Conservation (phyloP, 2,329 filamentous ascomycete species). For the Hawksworthiomyces lignivorus region DNA sequence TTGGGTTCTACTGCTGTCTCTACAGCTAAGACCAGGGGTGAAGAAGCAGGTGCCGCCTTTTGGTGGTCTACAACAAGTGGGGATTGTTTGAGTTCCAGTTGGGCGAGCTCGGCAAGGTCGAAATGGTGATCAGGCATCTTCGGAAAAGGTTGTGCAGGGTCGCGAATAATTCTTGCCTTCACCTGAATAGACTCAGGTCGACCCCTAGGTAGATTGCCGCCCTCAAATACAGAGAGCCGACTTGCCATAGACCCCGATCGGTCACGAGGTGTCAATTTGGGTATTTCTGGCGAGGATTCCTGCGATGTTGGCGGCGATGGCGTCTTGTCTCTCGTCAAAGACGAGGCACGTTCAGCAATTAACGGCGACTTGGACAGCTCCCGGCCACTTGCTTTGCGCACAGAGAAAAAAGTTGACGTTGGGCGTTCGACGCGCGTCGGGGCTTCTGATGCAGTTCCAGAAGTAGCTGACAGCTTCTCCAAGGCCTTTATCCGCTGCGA, state of each 20-base stretch:
- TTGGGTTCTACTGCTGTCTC: slow-evolving; percentile 13
- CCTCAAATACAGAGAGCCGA: slow-evolving; percentile 49
- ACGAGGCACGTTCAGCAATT: slow-evolving; percentile 35
- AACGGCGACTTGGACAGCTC: slow-evolving; percentile 39
- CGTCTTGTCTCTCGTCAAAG: slow-evolving; percentile 29
- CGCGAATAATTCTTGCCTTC: slow-evolving; percentile 73
- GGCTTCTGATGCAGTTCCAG: slow-evolving; percentile 15
- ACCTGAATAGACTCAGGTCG: slow-evolving; percentile 77
- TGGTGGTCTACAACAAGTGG: slow-evolving; percentile 52
- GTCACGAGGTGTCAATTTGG: slow-evolving; percentile 29
- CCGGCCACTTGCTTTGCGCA: slow-evolving; percentile 35
- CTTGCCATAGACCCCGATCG: slow-evolving; percentile 49
- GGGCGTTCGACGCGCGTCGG: slow-evolving; percentile 29
- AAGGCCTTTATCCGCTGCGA: slow-evolving; percentile 91
- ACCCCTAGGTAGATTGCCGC: slow-evolving; percentile 33
- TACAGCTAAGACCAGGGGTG: slow-evolving; percentile 16
- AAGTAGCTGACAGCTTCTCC: slow-evolving; percentile 60
- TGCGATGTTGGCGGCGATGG: slow-evolving; percentile 31
- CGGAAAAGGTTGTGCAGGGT: slow-evolving; percentile 39
- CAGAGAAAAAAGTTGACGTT: slow-evolving; percentile 52
- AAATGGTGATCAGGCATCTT: slow-evolving; percentile 32
- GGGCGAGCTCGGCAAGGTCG: slow-evolving; percentile 36
- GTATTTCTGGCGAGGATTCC: slow-evolving; percentile 40
- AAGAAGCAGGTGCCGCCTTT: slow-evolving; percentile 25
- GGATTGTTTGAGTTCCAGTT: slow-evolving; percentile 50